phyloP scores from a whole-genome alignment of 2,329 filamentous ascomycete species.

The Blastomyces gilchristii region DNA sequence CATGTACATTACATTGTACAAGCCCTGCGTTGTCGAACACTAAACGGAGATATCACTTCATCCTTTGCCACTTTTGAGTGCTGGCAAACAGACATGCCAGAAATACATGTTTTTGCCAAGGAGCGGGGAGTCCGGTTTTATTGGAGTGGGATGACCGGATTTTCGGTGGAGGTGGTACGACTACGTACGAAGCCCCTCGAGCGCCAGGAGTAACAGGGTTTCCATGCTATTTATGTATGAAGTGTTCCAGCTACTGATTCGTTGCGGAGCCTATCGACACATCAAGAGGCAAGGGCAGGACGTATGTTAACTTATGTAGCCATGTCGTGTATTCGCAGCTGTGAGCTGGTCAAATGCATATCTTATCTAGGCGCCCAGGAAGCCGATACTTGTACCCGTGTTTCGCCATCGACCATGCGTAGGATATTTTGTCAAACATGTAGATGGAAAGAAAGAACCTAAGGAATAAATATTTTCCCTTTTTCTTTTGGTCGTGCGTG shows the following conservation, averaged over 20 bases:
- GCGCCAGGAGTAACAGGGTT: background rate
- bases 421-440: background rate
- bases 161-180: background rate
- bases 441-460: background rate
- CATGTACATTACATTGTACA: background rate
- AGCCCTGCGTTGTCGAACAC: background rate
- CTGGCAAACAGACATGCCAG: background rate
- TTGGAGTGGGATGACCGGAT: background rate
- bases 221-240: background rate
- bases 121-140: background rate
- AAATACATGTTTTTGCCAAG: background rate
- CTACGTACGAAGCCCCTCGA: background rate
- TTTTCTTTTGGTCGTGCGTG: background rate
- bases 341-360: background rate
- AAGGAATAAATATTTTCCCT: background rate
- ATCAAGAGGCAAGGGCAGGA: background rate
- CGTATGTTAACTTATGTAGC: background rate
- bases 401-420: background rate
- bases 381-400: background rate
- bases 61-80: background rate
- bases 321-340: background rate
- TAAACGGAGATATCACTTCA: background rate
- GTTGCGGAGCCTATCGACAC: background rate
- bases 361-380: background rate
- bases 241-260: background rate